Percentiles rank a stretch among this genome's conserved stretches.
phyloP scores from a whole-genome alignment of 2,329 filamentous ascomycete species.

The Gremmenia infestans region DNA sequence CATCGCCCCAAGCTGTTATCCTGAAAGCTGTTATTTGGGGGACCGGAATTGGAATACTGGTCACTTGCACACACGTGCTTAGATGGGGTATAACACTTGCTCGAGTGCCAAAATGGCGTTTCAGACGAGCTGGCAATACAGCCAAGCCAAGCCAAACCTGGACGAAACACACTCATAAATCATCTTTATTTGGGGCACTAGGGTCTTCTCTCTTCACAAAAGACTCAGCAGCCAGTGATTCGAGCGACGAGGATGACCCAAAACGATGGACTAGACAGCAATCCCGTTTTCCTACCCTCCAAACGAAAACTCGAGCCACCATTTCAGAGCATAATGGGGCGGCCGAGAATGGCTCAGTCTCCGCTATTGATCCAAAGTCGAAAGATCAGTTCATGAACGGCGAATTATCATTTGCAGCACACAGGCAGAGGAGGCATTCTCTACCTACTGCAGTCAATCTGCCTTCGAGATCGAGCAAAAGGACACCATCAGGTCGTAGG shows the following conservation, averaged over 20 bases:
- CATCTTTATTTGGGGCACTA: slow-evolving; percentile 14
- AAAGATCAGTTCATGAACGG: slow-evolving; percentile 9
- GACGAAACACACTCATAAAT: slow-evolving; percentile 6
- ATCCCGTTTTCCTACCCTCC: slow-evolving; percentile 9
- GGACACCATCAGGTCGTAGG: slow-evolving; percentile 58
- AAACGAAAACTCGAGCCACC: slow-evolving; percentile 11
- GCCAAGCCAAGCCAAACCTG: slow-evolving; percentile 8
- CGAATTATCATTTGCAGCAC: slow-evolving; percentile 33
- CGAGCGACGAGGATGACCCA: slow-evolving; percentile 21
- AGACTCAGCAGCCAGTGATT: slow-evolving; percentile 17
- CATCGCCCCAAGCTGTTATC: slow-evolving; percentile 78
- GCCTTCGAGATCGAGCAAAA: slow-evolving; percentile 31
- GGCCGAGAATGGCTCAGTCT: slow-evolving; percentile 19
- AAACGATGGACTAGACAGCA: neutral
- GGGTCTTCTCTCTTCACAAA: slow-evolving; percentile 15
- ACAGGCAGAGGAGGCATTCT: slow-evolving; percentile 42
- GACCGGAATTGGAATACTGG: slow-evolving; percentile 71
- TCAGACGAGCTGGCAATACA: slow-evolving; percentile 48
- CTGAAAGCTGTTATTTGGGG: slow-evolving; percentile 81
- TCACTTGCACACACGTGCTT: slow-evolving; percentile 69
- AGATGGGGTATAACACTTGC: slow-evolving; percentile 81
- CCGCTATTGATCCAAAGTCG: slow-evolving; percentile 18
- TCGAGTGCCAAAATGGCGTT: slow-evolving; percentile 86
- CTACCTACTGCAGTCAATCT: slow-evolving; percentile 40
- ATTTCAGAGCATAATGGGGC: slow-evolving; percentile 8